Base-by-base conservation (phyloP, 2,329 filamentous ascomycete species). In the Alternaria tenuissima region DNA sequence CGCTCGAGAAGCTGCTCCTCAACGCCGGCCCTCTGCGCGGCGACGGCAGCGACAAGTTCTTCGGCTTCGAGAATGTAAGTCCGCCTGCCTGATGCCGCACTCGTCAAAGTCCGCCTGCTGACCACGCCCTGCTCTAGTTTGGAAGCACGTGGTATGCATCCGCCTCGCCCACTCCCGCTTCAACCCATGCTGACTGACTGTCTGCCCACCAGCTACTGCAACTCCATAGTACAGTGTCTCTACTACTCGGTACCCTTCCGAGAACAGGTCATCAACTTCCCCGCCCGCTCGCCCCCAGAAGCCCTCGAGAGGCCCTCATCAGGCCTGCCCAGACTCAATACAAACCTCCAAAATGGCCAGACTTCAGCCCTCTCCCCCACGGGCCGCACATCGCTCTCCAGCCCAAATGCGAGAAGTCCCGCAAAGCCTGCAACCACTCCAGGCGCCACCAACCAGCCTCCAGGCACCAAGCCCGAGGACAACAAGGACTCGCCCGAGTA, bases 31-130 rank as follows among this genome's bases (percentile, higher is more conserved):
- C 94, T 3, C 82, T 96, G 68, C 89, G 93, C 73, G 84, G 86
- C 68, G 94, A 98, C 80, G 95, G 95, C 55, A 97, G 92, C 77
- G 95, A 98, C 82, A 96, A 97, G 82, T 99, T 97, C 83, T 98
- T 96, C 81, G 95, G 95, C 16, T 90, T 98, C 78, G 95, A 99
- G 81, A 99, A 99, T 82, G 94, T 98, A 85, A 81, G 92, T 84
- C 52, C 65, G 62, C 56, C 66, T 49, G 22, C 41, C 24, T 24
- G 42, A 42, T 43, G 52, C 57, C 41, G 28, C 28, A 26, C 28
- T 30, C 38, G 41, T 52, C 57, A 42, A 36, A 62, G 52, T 30
- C 59, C 51, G 59, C 47, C 55, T 53, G 65, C 76, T 76, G 62
- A 77, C 62, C 24, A 38, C 63, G 36, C 55, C 57, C 3, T 32